Percentiles rank a stretch among this genome's conserved stretches.
Conservation (phyloP, 176 grass and related monocot species). For the Oryza officinalis region DNA sequence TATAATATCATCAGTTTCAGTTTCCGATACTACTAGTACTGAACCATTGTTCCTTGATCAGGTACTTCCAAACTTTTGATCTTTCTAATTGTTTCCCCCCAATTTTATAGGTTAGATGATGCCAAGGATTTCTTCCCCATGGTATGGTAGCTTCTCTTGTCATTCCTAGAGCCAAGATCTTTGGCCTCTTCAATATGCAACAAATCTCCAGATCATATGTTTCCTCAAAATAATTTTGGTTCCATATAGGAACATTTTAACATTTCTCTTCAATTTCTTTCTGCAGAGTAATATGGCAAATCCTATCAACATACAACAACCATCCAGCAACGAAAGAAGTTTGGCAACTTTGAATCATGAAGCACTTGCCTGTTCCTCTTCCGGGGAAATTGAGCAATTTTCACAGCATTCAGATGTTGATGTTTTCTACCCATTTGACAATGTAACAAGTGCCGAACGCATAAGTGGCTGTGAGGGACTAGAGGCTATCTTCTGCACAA, state of each 20-base stretch:
- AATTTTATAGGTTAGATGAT: constrained; percentile 33
- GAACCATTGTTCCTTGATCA: constrained; percentile 1
- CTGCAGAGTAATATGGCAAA: constrained; percentile 16
- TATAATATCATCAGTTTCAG: constrained; percentile 3
- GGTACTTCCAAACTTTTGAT: constrained; percentile 12
- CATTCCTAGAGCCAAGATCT: background rate
- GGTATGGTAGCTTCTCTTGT: constrained; percentile 10
- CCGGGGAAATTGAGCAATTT: background rate
- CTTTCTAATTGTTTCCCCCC: background rate
- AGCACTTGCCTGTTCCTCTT: background rate
- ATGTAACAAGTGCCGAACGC: background rate
- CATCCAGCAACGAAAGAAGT: background rate
- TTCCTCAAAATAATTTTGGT: background rate
- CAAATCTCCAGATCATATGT: background rate
- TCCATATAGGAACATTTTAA: background rate
- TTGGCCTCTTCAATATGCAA: background rate
- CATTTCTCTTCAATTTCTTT: background rate
- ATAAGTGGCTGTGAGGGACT: constrained; percentile 18
- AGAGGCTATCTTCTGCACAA: constrained; percentile 12
- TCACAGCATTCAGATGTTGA: constrained; percentile 19
- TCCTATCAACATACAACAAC: background rate
- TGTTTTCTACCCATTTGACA: constrained; percentile 15
- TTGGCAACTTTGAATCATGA: background rate
- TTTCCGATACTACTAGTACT: background rate
- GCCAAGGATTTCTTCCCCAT: background rate